Evolutionary conservation across 1,284 basidiomycete genomes (phyloP).

Genomic region (Cystobasidium sp.): DNA sequence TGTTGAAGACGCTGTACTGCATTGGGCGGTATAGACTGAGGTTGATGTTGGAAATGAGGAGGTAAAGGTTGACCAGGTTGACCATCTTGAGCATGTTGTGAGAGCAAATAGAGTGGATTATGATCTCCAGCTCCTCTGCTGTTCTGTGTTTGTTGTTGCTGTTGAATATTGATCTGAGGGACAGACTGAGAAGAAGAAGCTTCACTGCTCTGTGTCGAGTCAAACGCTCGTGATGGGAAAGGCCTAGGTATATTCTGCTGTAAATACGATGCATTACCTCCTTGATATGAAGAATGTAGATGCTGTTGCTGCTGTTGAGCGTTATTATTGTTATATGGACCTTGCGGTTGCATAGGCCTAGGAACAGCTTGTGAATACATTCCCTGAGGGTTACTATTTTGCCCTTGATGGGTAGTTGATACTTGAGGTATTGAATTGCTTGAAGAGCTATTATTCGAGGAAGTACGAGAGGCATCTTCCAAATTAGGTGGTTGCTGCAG

Average conservation of each 20-base stretch:
- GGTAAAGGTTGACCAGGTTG: background rate
- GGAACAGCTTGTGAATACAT: constrained; percentile 24
- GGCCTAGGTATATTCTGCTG: constrained; percentile 72
- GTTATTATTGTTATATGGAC: constrained; percentile 9
- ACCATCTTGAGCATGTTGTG: constrained; percentile 45
- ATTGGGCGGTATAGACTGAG: constrained; percentile 14
- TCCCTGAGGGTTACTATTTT: background rate
- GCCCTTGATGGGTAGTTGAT: no score
- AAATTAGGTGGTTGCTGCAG: constrained; percentile 43
- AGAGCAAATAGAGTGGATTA: constrained; percentile 55
- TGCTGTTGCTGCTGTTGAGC: background rate
- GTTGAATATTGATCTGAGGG: background rate
- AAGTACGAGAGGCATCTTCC: constrained; percentile 43
- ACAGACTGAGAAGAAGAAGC: constrained; percentile 7
- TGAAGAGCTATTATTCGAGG: constrained; percentile 4
- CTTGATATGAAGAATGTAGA: constrained; percentile 56
- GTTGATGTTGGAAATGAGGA: background rate
- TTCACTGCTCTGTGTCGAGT: constrained; percentile 15
- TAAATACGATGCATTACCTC: constrained; percentile 57
- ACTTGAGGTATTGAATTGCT: constrained; percentile 9
- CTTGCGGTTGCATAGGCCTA: background rate
- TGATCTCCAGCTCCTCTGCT: background rate
- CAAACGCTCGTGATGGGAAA: constrained; percentile 46
- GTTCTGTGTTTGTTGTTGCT: constrained; percentile 49
- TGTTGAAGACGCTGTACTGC: constrained; percentile 26